A percentile compares a stretch with the other conserved stretches of the same genome.
Conservation (phyloP, 2,329 filamentous ascomycete genomes). For the Colletotrichum acutatum region DNA sequence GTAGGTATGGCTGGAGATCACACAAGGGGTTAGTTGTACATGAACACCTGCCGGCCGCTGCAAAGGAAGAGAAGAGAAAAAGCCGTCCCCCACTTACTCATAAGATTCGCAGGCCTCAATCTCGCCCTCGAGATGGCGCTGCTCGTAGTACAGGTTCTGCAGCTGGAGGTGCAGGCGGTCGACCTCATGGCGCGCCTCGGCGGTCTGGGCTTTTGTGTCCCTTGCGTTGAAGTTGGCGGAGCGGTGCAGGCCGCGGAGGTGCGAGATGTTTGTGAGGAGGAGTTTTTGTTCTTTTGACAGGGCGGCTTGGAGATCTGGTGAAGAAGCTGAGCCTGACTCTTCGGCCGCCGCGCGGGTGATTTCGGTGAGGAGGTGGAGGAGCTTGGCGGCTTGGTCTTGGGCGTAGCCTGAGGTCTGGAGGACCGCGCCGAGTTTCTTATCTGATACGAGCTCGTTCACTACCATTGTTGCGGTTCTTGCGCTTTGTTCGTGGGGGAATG, state of each 20-base stretch:
- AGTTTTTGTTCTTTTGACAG: constrained; percentile 82
- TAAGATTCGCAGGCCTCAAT: constrained; percentile 92
- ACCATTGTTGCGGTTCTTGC: constrained; percentile 43
- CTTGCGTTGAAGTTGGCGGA: constrained; percentile 83
- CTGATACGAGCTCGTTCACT: constrained; percentile 52
- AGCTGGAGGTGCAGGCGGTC: constrained; percentile 91
- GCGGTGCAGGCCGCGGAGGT: constrained; percentile 85
- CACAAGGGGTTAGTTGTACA: constrained; percentile 33
- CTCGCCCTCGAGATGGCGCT: constrained; percentile 88
- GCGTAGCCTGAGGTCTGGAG: constrained; percentile 79
- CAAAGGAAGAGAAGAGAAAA: not conserved
- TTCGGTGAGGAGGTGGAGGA: constrained; percentile 65
- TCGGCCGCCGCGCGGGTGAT: constrained; percentile 53
- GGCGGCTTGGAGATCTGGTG: constrained; percentile 62
- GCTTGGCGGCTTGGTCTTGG: constrained; percentile 75
- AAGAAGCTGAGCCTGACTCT: constrained; percentile 47
- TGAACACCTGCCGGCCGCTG: constrained; percentile 27
- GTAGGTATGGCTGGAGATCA: constrained; percentile 80
- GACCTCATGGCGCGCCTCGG: constrained; percentile 89
- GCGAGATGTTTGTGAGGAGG: constrained; percentile 81
- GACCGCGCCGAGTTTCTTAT: constrained; percentile 70
- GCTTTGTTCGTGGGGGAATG: not conserved
- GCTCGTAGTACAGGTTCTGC: constrained; percentile 97
- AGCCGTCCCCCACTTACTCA: constrained; percentile 69
- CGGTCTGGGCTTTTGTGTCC: constrained; percentile 86